Percentiles rank a stretch among this genome's conserved stretches.
These are phyloP conservation scores for Phytophthora colocasiae DNA, from an alignment of 352 stramenopile genomes.

Conservation along the genomic window DNA sequence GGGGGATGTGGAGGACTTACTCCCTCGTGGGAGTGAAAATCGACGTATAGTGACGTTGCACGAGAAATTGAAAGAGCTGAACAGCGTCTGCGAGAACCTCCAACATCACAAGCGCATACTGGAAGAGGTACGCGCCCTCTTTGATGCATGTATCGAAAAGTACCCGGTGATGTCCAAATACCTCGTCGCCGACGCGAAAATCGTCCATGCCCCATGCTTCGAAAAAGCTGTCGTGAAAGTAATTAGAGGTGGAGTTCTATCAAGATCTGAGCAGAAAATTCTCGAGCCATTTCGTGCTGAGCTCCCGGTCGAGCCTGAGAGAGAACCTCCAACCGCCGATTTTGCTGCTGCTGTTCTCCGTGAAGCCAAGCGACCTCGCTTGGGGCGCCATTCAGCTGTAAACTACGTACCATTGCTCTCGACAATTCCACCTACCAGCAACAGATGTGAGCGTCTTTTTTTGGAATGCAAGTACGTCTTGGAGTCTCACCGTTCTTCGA, in stretches of 20 bases:
- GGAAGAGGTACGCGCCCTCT: slow-evolving; percentile 3
- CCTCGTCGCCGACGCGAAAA: slow-evolving; percentile 1
- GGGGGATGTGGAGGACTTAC: background rate
- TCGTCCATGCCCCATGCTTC: slow-evolving; percentile 24
- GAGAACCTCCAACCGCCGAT: too few relatives aligned
- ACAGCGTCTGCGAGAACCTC: slow-evolving; percentile 32
- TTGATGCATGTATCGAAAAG: slow-evolving; percentile 17
- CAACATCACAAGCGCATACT: slow-evolving; percentile 19
- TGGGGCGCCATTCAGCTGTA: background rate
- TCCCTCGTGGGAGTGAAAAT: background rate
- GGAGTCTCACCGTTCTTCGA: background rate
- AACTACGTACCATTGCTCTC: too few relatives aligned
- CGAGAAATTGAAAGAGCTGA: slow-evolving; percentile 26
- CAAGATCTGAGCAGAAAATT: too few relatives aligned
- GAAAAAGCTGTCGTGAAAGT: slow-evolving; percentile 18
- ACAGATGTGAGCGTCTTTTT: background rate
- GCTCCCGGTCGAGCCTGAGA: too few relatives aligned
- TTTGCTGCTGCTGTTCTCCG: too few relatives aligned
- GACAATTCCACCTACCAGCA: background rate
- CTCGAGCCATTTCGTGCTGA: too few relatives aligned
- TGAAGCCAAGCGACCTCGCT: slow-evolving; percentile 7
- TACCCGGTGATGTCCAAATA: slow-evolving; percentile 13
- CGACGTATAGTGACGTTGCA: slow-evolving; percentile 4
- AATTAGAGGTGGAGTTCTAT: background rate
- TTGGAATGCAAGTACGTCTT: background rate